phyloP scores from a whole-genome alignment of 257 asterid genomes.

The Hygrophila difformis region DNA sequence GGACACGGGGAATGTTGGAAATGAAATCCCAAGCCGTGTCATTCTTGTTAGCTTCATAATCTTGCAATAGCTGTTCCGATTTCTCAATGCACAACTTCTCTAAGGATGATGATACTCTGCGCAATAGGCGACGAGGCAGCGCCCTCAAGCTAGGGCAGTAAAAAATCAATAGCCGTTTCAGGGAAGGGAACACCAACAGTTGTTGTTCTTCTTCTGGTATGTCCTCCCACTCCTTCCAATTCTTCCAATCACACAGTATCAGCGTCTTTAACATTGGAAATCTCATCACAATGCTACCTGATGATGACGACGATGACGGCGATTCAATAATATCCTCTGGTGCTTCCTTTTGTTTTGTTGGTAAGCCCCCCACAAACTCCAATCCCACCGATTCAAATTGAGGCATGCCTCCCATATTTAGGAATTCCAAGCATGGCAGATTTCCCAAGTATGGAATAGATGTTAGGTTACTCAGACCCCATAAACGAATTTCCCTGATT shows the following conservation, averaged over 20 bases:
- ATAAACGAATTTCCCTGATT: conserved; percentile 1
- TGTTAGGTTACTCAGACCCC: not conserved
- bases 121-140: not conserved
- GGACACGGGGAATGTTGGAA: no score
- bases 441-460: conserved; percentile 19
- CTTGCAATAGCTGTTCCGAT: no score
- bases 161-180: not conserved
- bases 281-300: not conserved
- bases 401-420: conserved; percentile 6
- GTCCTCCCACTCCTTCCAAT: conserved; percentile 28
- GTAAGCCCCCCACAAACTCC: conserved; percentile 17
- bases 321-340: not conserved
- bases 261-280: conserved; percentile 22
- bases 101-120: not conserved
- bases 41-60: no score
- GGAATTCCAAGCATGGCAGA: conserved; percentile 18
- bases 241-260: conserved; percentile 3
- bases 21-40: no score
- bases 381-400: conserved; percentile 10
- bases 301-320: not conserved
- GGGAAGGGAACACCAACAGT: not conserved
- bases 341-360: not conserved
- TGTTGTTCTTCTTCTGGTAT: conserved; percentile 1
- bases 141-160: not conserved
- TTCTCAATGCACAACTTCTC: no score